A percentile compares a stretch with the other conserved stretches of the same genome.
phyloP scores from a whole-genome alignment of 371 early-diverging fungal genomes.

The Syncephalastrum contaminatum region DNA sequence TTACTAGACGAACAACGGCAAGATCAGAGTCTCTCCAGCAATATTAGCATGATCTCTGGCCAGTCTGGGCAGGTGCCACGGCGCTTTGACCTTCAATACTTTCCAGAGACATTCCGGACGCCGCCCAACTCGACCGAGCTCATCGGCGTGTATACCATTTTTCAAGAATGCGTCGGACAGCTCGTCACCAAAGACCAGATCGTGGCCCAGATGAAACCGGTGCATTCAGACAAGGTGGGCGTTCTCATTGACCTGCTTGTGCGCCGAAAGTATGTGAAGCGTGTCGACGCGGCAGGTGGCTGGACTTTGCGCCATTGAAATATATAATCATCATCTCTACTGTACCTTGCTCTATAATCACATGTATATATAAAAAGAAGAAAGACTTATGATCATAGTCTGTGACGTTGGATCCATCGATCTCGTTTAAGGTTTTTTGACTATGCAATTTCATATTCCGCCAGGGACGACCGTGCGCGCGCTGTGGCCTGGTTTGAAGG shows the following conservation, averaged over 20 bases:
- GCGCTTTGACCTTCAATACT: slow-evolving; percentile 31
- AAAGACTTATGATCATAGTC: too few relatives aligned
- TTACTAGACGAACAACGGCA: not conserved
- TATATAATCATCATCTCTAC: too few relatives aligned
- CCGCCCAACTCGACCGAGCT: slow-evolving; percentile 40
- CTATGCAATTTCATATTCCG: too few relatives aligned
- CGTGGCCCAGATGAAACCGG: not conserved
- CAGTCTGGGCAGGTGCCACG: slow-evolving; percentile 22
- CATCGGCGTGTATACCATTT: slow-evolving; percentile 28
- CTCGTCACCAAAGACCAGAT: slow-evolving; percentile 20
- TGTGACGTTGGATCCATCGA: too few relatives aligned
- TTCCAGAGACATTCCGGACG: slow-evolving; percentile 26
- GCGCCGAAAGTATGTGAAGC: slow-evolving; percentile 27
- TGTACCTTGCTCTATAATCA: too few relatives aligned
- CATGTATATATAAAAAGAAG: too few relatives aligned
- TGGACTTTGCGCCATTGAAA: slow-evolving; percentile 25
- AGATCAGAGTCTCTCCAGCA: slow-evolving; percentile 1
- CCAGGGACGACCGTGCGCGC: too few relatives aligned
- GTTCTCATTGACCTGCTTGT: slow-evolving; percentile 24
- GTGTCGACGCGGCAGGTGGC: slow-evolving; percentile 20
- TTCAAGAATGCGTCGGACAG: slow-evolving; percentile 24
- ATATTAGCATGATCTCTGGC: slow-evolving; percentile 22
- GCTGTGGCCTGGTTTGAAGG: too few relatives aligned
- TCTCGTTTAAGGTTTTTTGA: too few relatives aligned
- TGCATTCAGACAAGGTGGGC: slow-evolving; percentile 12